phyloP scores from a whole-genome alignment of 768 basidiomycete genomes.

The Tricholoma sp. region DNA sequence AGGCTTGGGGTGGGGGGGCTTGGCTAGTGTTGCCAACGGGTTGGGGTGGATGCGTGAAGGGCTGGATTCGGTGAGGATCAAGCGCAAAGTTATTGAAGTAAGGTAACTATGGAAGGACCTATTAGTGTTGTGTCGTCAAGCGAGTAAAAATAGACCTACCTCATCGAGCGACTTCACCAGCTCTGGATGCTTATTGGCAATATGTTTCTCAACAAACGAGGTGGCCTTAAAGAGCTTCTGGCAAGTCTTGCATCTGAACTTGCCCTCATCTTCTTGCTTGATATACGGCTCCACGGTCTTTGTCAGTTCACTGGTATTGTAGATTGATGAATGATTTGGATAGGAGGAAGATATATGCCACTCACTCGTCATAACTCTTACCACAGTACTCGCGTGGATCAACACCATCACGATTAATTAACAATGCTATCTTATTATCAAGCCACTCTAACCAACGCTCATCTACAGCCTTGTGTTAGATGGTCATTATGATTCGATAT shows the following conservation, averaged over 20 bases:
- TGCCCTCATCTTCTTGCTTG: conserved; percentile 95
- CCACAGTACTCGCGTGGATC: conserved; percentile 89
- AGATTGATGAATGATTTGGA: neutral
- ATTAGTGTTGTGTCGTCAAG: conserved; percentile 6
- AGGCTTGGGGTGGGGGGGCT: conserved; percentile 78
- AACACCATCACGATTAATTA: conserved; percentile 73
- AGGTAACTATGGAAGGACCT: conserved; percentile 48
- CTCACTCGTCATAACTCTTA: conserved; percentile 83
- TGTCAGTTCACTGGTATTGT: conserved; percentile 63
- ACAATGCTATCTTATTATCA: conserved; percentile 77
- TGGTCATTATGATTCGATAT: conserved; percentile 4
- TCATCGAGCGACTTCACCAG: conserved; percentile 80
- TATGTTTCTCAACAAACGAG: conserved; percentile 96
- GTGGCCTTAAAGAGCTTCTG: conserved; percentile 97
- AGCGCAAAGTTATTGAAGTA: conserved; percentile 96
- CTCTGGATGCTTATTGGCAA: conserved; percentile 90
- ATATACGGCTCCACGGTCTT: conserved; percentile 75
- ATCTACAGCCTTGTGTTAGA: conserved; percentile 39
- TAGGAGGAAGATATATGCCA: conserved; percentile 5
- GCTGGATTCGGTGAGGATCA: conserved; percentile 90
- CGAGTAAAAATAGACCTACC: conserved; percentile 36
- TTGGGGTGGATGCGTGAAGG: conserved; percentile 74
- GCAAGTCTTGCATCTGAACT: conserved; percentile 95
- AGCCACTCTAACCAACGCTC: conserved; percentile 88
- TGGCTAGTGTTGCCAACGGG: conserved; percentile 59